A percentile compares a stretch with the other conserved stretches of the same genome.
Evolutionary conservation across 2,329 filamentous ascomycete genomes (phyloP).

Genomic region (Talaromyces sp.): DNA sequence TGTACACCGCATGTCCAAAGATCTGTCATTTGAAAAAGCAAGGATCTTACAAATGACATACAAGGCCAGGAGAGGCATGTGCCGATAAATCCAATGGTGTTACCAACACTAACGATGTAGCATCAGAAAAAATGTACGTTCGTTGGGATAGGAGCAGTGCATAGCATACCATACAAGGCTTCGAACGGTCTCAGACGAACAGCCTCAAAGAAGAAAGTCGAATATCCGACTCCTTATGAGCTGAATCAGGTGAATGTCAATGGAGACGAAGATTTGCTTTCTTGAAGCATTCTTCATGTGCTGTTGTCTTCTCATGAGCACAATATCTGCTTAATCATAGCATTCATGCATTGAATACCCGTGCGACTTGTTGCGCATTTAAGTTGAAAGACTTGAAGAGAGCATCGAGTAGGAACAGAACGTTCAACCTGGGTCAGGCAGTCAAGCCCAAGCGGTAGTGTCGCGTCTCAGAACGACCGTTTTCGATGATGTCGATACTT

Average conservation of each 20-base stretch:
- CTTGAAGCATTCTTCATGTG: slow-evolving; percentile 42
- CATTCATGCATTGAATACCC: slow-evolving; percentile 38
- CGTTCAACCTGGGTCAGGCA: too few relatives aligned
- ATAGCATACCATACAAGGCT: slow-evolving; percentile 38
- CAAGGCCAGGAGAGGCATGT: slow-evolving; percentile 40
- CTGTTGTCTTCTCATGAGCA: slow-evolving; percentile 39
- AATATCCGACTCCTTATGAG: slow-evolving; percentile 38
- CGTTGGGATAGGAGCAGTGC: slow-evolving; percentile 33
- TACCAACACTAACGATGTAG: slow-evolving; percentile 27
- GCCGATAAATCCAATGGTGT: slow-evolving; percentile 39
- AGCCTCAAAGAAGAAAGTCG: slow-evolving; percentile 39
- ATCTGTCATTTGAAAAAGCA: slow-evolving; percentile 26
- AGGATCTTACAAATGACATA: slow-evolving; percentile 38
- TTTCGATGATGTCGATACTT: too few relatives aligned
- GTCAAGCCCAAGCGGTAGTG: too few relatives aligned
- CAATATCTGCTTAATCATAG: slow-evolving; percentile 41
- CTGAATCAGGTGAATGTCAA: slow-evolving; percentile 39
- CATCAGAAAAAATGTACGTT: slow-evolving; percentile 32
- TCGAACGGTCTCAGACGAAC: slow-evolving; percentile 38
- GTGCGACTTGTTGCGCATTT: slow-evolving; percentile 29
- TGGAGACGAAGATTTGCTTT: slow-evolving; percentile 42
- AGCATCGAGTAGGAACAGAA: slow-evolving; percentile 19
- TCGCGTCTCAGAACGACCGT: too few relatives aligned
- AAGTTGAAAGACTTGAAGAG: slow-evolving; percentile 43
- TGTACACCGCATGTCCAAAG: neutral